Percentiles rank a stretch among this genome's conserved stretches.
Conservation (phyloP, 2,329 filamentous ascomycete species). For the Didymosphaeria variabile region DNA sequence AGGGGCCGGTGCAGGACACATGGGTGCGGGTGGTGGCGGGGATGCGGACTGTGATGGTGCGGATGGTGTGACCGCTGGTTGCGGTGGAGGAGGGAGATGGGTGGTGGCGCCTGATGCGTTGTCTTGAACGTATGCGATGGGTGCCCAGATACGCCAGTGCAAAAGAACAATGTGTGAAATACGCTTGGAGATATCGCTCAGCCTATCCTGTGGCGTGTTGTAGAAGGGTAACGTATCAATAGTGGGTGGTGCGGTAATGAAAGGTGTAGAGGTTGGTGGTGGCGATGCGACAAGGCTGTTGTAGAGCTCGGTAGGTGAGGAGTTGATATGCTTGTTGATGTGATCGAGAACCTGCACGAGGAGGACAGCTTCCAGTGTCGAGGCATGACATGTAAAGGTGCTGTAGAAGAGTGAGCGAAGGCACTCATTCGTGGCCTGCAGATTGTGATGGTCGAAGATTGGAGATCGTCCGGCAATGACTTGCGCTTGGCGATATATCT, state of each 20-base stretch:
- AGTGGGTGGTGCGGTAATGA: slow-evolving; percentile 33
- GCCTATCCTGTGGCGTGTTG: slow-evolving; percentile 32
- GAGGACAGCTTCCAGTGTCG: slow-evolving; percentile 37
- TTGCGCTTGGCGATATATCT: slow-evolving; percentile 56
- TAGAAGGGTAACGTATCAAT: slow-evolving; percentile 32
- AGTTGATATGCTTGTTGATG: slow-evolving; percentile 42
- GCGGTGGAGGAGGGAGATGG: not conserved
- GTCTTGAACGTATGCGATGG: slow-evolving; percentile 69
- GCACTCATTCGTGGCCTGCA: slow-evolving; percentile 48
- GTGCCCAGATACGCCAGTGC: slow-evolving; percentile 90
- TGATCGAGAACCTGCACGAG: slow-evolving; percentile 38
- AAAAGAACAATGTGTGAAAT: slow-evolving; percentile 84
- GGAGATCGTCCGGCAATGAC: slow-evolving; percentile 39
- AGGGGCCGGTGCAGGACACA: not conserved
- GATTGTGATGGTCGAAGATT: slow-evolving; percentile 44
- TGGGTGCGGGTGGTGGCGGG: slow-evolving; percentile 5
- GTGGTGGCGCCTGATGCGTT: slow-evolving; percentile 16
- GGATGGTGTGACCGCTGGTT: not conserved
- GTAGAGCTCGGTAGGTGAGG: slow-evolving; percentile 56
- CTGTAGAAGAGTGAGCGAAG: slow-evolving; percentile 46
- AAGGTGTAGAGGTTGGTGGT: slow-evolving; percentile 17
- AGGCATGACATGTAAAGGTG: slow-evolving; percentile 42
- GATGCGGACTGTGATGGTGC: not conserved
- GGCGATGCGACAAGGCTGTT: slow-evolving; percentile 49
- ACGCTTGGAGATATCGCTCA: slow-evolving; percentile 76